These are phyloP conservation scores for Rauvolfia tetraphylla DNA, from an alignment of 257 asterid genomes.

Conservation along the genomic window DNA sequence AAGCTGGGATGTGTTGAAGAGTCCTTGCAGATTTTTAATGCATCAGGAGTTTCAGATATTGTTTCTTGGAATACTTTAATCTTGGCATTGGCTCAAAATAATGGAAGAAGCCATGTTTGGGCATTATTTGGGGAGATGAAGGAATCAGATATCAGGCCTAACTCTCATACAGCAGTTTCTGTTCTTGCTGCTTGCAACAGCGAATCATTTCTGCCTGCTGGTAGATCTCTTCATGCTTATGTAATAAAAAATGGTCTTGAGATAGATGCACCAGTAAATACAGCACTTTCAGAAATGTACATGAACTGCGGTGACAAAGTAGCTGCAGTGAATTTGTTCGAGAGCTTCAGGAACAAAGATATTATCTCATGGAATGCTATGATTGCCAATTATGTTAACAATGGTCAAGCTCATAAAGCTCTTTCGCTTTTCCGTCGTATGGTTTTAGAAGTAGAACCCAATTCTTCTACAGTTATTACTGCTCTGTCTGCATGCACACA, in stretches of 20 bases:
- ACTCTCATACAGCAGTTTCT: slow-evolving; percentile 25
- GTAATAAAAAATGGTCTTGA: slow-evolving; percentile 23
- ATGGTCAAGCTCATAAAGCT: slow-evolving; percentile 25
- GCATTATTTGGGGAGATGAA: slow-evolving; percentile 25
- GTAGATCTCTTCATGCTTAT: slow-evolving; percentile 27
- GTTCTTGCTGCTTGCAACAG: slow-evolving; percentile 29
- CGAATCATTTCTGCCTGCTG: slow-evolving; percentile 15
- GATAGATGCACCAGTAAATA: slow-evolving; percentile 20
- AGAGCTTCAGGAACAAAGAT: slow-evolving; percentile 25
- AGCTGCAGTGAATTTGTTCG: slow-evolving; percentile 25
- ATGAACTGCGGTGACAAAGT: slow-evolving; percentile 28
- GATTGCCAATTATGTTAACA: slow-evolving; percentile 28
- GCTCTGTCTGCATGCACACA: slow-evolving; percentile 30
- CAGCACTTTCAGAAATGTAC: slow-evolving; percentile 34
- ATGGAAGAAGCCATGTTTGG: slow-evolving; percentile 11
- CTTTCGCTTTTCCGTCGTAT: slow-evolving; percentile 23
- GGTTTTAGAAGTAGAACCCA: slow-evolving; percentile 23
- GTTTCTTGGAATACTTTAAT: slow-evolving; percentile 26
- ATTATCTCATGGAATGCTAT: slow-evolving; percentile 37
- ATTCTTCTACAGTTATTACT: slow-evolving; percentile 23
- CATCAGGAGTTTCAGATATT: slow-evolving; percentile 13
- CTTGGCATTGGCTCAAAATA: slow-evolving; percentile 17
- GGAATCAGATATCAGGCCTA: slow-evolving; percentile 14
- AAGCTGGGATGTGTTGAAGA: slow-evolving; percentile 18
- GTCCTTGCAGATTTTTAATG: slow-evolving; percentile 19